Evolutionary conservation across 768 basidiomycete genomes (phyloP).

Genomic region (Agaricus sinodeliciosus): DNA sequence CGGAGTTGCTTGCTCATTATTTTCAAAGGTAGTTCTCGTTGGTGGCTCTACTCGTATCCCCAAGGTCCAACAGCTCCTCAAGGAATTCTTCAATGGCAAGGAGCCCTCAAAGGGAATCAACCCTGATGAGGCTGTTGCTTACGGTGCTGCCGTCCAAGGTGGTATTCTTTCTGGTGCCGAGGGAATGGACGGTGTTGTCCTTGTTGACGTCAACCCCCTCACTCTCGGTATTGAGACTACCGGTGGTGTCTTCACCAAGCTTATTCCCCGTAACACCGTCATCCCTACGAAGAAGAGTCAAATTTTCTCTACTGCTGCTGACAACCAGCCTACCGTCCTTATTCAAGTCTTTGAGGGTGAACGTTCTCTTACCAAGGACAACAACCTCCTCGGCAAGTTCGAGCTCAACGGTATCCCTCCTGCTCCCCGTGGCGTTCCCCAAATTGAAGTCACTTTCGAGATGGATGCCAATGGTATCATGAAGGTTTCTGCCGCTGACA

Average conservation of each 20-base stretch:
- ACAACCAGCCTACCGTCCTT: slow-evolving; percentile 91
- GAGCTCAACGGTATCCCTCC: slow-evolving; percentile 91
- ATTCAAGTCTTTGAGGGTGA: slow-evolving; percentile 99
- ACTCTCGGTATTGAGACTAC: slow-evolving; percentile 99
- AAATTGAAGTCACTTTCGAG: slow-evolving; percentile 96
- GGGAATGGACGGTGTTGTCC: slow-evolving; percentile 83
- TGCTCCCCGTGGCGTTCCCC: slow-evolving; percentile 93
- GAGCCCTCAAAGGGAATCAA: slow-evolving; percentile 99
- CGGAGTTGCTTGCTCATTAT: not conserved
- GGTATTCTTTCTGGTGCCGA: slow-evolving; percentile 96
- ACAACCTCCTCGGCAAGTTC: slow-evolving; percentile 96
- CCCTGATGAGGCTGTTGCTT: slow-evolving; percentile 98
- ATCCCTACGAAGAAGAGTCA: slow-evolving; percentile 97
- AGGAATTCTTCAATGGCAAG: slow-evolving; percentile 94
- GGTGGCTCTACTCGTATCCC: slow-evolving; percentile 99
- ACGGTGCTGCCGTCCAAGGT: slow-evolving; percentile 98
- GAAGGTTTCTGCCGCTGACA: slow-evolving; percentile 89
- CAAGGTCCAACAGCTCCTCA: slow-evolving; percentile 97
- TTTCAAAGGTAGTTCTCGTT: slow-evolving; percentile 72
- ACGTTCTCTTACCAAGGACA: slow-evolving; percentile 95
- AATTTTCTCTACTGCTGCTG: slow-evolving; percentile 83
- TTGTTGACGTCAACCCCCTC: slow-evolving; percentile 94
- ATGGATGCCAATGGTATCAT: slow-evolving; percentile 94
- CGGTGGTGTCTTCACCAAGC: slow-evolving; percentile 95
- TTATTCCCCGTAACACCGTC: slow-evolving; percentile 96